These are phyloP conservation scores for Camelina neglecta DNA, from an alignment of 345 rosid species.

Conservation along the genomic window DNA sequence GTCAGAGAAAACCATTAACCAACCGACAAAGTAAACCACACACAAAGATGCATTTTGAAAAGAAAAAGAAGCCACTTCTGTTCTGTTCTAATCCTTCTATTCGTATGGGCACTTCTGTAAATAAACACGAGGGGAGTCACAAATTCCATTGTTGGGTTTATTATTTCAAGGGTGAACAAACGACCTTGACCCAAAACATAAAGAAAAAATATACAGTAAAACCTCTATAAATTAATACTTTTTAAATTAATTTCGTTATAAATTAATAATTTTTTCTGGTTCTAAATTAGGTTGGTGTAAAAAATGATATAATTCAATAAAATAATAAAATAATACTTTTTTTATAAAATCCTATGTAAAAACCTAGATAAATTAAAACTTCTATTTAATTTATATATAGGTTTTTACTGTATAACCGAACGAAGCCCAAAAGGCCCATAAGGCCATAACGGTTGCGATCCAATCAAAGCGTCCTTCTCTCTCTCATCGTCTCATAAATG, in stretches of 20 bases:
- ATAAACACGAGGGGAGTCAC: no score
- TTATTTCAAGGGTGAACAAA: background rate
- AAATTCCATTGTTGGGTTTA: no score
- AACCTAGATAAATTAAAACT: no score
- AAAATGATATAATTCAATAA: no score
- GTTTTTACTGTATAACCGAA: background rate
- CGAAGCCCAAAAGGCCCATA: constrained; percentile 43
- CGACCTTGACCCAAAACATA: background rate
- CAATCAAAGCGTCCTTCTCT: background rate
- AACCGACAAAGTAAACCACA: constrained; percentile 42
- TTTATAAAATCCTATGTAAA: no score
- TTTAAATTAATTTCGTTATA: no score
- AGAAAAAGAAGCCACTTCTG: constrained; percentile 6
- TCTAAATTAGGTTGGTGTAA: no score
- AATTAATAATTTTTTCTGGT: no score
- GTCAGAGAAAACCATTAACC: constrained; percentile 29
- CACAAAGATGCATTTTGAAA: constrained; percentile 18
- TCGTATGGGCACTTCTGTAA: background rate
- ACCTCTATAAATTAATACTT: no score
- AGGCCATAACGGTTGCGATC: background rate
- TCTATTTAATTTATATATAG: no score
- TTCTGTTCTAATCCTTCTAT: background rate
- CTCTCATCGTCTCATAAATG: constrained; percentile 13
- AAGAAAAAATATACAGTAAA: background rate
- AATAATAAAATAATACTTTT: no score